Conservation (phyloP, 2,329 filamentous ascomycete species). For the Dactylellina leptospora region DNA sequence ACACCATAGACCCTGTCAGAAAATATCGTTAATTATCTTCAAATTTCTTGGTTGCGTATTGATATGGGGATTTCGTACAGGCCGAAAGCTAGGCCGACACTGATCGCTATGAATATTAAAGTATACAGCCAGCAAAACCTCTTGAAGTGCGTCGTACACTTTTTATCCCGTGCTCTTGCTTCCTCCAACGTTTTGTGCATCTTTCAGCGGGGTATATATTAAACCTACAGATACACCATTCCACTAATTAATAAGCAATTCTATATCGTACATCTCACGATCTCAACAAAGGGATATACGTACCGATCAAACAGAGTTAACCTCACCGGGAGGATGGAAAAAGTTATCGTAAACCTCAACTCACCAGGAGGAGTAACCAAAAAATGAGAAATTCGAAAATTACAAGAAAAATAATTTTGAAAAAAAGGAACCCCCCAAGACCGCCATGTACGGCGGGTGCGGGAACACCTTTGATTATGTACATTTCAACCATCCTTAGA, state of each 20-base stretch:
- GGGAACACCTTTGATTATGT: constrained; percentile 10
- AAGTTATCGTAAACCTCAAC: neutral
- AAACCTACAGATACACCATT: neutral
- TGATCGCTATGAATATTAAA: constrained; percentile 64
- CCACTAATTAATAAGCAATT: neutral
- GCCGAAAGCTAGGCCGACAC: constrained; percentile 68
- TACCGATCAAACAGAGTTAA: neutral
- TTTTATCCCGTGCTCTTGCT: constrained; percentile 1
- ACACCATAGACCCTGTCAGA: constrained; percentile 66
- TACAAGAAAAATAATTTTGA: neutral
- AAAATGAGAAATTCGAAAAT: neutral
- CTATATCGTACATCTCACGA: constrained; percentile 1
- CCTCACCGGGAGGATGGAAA: constrained; percentile 14
- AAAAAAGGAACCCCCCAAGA: no score
- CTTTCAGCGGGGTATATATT: neutral
- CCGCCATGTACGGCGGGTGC: no score
- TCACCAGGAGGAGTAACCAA: constrained; percentile 17
- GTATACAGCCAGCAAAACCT: constrained; percentile 71
- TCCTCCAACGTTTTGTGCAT: constrained; percentile 12
- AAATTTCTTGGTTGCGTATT: neutral
- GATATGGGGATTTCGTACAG: constrained; percentile 66
- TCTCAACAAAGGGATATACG: no score
- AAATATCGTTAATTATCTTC: neutral
- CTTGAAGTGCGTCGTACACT: constrained; percentile 64
- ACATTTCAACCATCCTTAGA: neutral